Conservation (phyloP, 2,329 filamentous ascomycete species). For the Colletotrichum cereale region DNA sequence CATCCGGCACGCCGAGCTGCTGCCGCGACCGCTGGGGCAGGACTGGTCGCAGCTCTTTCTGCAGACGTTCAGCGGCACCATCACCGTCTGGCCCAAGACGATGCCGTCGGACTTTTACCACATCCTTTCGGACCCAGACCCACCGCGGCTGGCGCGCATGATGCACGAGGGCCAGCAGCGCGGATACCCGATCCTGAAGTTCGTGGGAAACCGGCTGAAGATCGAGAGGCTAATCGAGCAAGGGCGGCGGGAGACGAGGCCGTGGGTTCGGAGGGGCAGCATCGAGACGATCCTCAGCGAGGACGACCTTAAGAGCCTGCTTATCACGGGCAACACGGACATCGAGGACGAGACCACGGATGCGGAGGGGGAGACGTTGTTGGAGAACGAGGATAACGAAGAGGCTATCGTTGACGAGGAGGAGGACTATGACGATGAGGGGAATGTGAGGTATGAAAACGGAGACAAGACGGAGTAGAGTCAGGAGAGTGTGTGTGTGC, state of each 20-base stretch:
- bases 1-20: slow-evolving; percentile 88
- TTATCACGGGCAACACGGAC: slow-evolving; percentile 48
- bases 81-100: slow-evolving; percentile 95
- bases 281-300: slow-evolving; percentile 72
- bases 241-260: slow-evolving; percentile 67
- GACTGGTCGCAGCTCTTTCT: slow-evolving; percentile 98
- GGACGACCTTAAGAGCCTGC: slow-evolving; percentile 67
- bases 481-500: not conserved
- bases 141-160: slow-evolving; percentile 84
- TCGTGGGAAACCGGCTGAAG: slow-evolving; percentile 87
- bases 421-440: not conserved
- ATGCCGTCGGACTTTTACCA: slow-evolving; percentile 83
- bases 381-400: slow-evolving; percentile 47
- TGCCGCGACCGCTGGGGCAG: slow-evolving; percentile 90
- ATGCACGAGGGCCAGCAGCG: slow-evolving; percentile 90
- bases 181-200: slow-evolving; percentile 91
- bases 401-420: slow-evolving; percentile 41
- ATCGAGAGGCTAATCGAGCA: slow-evolving; percentile 79
- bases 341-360: slow-evolving; percentile 42
- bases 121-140: slow-evolving; percentile 86
- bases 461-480: slow-evolving; percentile 8
- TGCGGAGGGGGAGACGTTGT: slow-evolving; percentile 46
- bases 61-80: slow-evolving; percentile 92
- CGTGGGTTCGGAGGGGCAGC: slow-evolving; percentile 61
- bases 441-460: not conserved